phyloP scores from a whole-genome alignment of 305 asterid genomes.

The Nicotiana rustica region DNA sequence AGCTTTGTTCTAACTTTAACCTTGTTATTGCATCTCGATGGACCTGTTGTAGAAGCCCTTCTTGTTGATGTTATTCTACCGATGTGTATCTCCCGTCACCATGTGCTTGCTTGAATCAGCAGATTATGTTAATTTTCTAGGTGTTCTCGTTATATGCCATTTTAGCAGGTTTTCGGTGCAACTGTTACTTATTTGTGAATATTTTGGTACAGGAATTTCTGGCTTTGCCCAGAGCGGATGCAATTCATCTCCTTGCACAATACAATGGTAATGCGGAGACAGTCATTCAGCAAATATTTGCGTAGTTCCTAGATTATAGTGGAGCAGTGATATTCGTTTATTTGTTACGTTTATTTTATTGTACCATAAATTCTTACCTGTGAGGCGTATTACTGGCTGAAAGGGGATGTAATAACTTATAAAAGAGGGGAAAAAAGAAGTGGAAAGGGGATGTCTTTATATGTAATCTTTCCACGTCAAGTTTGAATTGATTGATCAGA shows the following conservation, averaged over 20 bases:
- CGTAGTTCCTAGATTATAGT: constrained; percentile 48
- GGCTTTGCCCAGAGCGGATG: constrained; percentile 94
- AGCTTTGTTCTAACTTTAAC: background rate
- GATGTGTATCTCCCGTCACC: background rate
- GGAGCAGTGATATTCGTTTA: constrained; percentile 44
- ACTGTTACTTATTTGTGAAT: constrained; percentile 29
- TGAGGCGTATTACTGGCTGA: background rate
- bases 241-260: constrained; percentile 94
- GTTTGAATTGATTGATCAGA: background rate
- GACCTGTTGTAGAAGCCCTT: background rate
- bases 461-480: background rate
- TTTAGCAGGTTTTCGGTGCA: constrained; percentile 25
- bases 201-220: constrained; percentile 80
- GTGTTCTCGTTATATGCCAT: background rate
- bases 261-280: constrained; percentile 91
- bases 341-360: constrained; percentile 43
- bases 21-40: constrained; percentile 23
- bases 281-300: constrained; percentile 90
- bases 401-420: constrained; percentile 10
- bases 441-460: background rate
- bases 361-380: constrained; percentile 18
- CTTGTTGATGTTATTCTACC: background rate
- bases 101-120: background rate
- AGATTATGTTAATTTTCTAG: background rate
- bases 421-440: background rate